Percentiles rank a stretch among this genome's conserved stretches.
Conservation (phyloP, 257 asterid genomes). For the Solanum paucissectum region DNA sequence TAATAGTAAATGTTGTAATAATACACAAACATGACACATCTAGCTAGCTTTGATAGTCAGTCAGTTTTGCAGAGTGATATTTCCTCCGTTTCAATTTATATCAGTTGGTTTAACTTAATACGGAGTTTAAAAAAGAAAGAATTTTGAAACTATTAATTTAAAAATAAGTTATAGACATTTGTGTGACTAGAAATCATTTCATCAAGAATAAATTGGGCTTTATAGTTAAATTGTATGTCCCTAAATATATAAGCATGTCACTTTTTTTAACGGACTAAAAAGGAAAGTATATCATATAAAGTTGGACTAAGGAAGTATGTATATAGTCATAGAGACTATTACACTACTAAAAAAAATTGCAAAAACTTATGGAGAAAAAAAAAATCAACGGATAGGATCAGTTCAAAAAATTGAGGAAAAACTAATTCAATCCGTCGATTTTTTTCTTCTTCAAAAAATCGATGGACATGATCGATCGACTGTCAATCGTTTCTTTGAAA, state of each 20-base stretch:
- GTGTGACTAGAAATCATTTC: background rate
- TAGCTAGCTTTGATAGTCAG: background rate
- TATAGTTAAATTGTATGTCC: background rate
- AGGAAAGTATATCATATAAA: too few relatives aligned
- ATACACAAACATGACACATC: background rate
- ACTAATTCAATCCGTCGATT: background rate
- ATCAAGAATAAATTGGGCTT: too few relatives aligned
- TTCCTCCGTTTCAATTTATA: background rate
- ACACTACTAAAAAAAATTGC: background rate
- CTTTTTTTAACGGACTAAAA: too few relatives aligned
- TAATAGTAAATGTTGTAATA: background rate
- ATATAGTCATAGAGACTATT: background rate
- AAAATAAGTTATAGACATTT: too few relatives aligned
- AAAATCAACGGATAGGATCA: background rate
- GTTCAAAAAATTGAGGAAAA: background rate
- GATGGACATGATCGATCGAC: too few relatives aligned
- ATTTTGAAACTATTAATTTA: too few relatives aligned
- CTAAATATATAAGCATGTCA: too few relatives aligned
- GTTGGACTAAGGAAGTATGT: too few relatives aligned
- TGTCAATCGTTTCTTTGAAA: too few relatives aligned
- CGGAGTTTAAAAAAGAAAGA: rapidly evolving
- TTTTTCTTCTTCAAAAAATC: too few relatives aligned
- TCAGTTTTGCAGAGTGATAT: background rate
- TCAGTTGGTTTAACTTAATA: rapidly evolving
- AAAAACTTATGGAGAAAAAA: background rate